A percentile compares a stretch with the other conserved stretches of the same genome.
phyloP scores from a whole-genome alignment of 2,329 filamentous ascomycete species.

The Colletotrichum sp. region DNA sequence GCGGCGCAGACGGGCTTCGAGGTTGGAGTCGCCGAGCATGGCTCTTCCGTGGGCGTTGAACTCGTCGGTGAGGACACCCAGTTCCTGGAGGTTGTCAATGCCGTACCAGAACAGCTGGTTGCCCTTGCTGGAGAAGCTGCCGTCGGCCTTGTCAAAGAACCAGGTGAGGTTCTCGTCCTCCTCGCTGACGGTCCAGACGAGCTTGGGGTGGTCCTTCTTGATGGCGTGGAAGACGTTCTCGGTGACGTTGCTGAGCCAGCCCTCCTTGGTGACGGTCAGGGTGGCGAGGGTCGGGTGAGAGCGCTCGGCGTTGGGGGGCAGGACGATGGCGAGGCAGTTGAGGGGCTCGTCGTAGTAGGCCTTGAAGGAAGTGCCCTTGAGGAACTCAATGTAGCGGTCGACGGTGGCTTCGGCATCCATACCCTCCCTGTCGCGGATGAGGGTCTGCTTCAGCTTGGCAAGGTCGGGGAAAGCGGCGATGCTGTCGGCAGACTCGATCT shows the following conservation, averaged over 20 bases:
- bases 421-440: conserved; percentile 81
- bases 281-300: conserved; percentile 84
- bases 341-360: conserved; percentile 94
- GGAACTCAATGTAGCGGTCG: conserved; percentile 82
- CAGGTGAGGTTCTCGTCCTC: conserved; percentile 96
- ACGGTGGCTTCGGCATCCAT: conserved; percentile 84
- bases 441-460: conserved; percentile 77
- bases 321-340: conserved; percentile 89
- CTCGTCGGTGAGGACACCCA: conserved; percentile 82
- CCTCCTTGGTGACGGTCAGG: conserved; percentile 90
- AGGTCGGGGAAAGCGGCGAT: conserved; percentile 79
- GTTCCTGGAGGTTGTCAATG: conserved; percentile 79
- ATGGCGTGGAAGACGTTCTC: conserved; percentile 95
- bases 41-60: conserved; percentile 82
- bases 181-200: conserved; percentile 96
- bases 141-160: conserved; percentile 98
- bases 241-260: conserved; percentile 92
- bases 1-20: conserved; percentile 82
- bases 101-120: conserved; percentile 98
- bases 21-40: conserved; percentile 89
- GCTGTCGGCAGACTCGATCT: conserved; percentile 76
- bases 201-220: conserved; percentile 89
- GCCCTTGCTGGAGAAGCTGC: conserved; percentile 83
- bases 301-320: conserved; percentile 71
- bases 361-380: conserved; percentile 81